Evolutionary conservation across 169 alveolate genomes (phyloP).

Genomic region (Plasmodium berghei): DNA sequence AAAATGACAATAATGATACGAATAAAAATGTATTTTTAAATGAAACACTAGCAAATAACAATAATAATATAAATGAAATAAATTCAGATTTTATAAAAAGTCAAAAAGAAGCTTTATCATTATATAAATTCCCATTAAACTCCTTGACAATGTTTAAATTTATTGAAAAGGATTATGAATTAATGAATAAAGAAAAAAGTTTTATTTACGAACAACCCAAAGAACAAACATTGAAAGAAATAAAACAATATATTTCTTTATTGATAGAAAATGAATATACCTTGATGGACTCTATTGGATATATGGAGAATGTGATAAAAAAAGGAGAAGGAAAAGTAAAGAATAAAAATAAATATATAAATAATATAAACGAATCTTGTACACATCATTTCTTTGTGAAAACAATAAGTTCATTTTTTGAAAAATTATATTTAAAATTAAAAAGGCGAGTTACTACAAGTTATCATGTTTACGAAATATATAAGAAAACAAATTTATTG

Average conservation of each 20-base stretch:
- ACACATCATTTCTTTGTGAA: too few species aligned
- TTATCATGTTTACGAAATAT: slow-evolving; percentile 68
- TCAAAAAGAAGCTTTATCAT: slow-evolving; percentile 12
- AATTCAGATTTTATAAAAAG: not conserved
- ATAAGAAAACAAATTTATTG: slow-evolving; percentile 55
- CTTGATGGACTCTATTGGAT: slow-evolving; percentile 38
- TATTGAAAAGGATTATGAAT: slow-evolving; percentile 39
- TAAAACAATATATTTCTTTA: slow-evolving; percentile 36
- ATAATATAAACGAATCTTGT: not conserved
- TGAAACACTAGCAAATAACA: too few species aligned
- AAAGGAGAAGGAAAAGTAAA: slow-evolving; percentile 13
- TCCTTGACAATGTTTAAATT: slow-evolving; percentile 49
- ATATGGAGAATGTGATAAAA: slow-evolving; percentile 20
- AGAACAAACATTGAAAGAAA: slow-evolving; percentile 19
- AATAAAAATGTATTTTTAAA: slow-evolving; percentile 14
- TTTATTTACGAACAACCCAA: slow-evolving; percentile 16
- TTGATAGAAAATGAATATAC: slow-evolving; percentile 69
- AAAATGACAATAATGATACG: too few species aligned
- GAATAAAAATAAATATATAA: not conserved
- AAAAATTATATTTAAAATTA: slow-evolving; percentile 21
- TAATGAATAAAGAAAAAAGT: not conserved
- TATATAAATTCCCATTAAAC: slow-evolving; percentile 60
- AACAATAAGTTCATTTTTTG: slow-evolving; percentile 10
- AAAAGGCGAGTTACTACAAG: slow-evolving; percentile 20
- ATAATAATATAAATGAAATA: slow-evolving; percentile 2